These are phyloP conservation scores for Limtongozyma cylindracea DNA, from an alignment of 805 yeast genomes.

Conservation along the genomic window DNA sequence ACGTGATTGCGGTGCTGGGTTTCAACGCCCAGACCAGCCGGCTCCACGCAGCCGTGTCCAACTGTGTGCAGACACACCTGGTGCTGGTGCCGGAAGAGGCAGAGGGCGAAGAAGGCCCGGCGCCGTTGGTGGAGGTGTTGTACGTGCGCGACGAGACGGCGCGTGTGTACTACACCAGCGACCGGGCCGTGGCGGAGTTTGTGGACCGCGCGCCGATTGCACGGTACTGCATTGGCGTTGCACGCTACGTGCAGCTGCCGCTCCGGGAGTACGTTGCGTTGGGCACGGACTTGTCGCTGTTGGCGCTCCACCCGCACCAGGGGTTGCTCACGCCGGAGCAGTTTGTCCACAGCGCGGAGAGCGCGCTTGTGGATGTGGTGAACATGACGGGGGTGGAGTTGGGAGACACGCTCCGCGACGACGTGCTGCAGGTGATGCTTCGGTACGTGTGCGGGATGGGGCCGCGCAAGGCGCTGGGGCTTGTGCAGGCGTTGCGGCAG, in stretches of 20 bases:
- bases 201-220: slow-evolving; percentile 64
- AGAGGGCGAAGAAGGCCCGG: slow-evolving; percentile 6
- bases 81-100: slow-evolving; percentile 24
- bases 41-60: slow-evolving; percentile 27
- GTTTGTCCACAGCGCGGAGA: slow-evolving; percentile 36
- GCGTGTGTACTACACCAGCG: slow-evolving; percentile 59
- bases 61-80: slow-evolving; percentile 28
- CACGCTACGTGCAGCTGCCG: slow-evolving; percentile 87
- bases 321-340: slow-evolving; percentile 33
- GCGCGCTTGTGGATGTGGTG: slow-evolving; percentile 72
- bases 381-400: slow-evolving; percentile 87
- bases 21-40: slow-evolving; percentile 49
- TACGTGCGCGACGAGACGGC: slow-evolving; percentile 93
- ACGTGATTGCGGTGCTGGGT: slow-evolving; percentile 79
- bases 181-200: slow-evolving; percentile 50
- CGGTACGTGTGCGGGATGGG: slow-evolving; percentile 84
- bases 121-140: slow-evolving; percentile 35
- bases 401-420: slow-evolving; percentile 64
- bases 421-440: slow-evolving; percentile 42
- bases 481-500: slow-evolving; percentile 55
- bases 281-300: slow-evolving; percentile 44
- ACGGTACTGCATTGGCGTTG: slow-evolving; percentile 71
- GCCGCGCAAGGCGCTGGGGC: slow-evolving; percentile 79
- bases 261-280: slow-evolving; percentile 67
- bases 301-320: slow-evolving; percentile 54